A percentile compares a stretch with the other conserved stretches of the same genome.
Evolutionary conservation across 1,284 basidiomycete genomes (phyloP).

Genomic region (Vanrija sp.): DNA sequence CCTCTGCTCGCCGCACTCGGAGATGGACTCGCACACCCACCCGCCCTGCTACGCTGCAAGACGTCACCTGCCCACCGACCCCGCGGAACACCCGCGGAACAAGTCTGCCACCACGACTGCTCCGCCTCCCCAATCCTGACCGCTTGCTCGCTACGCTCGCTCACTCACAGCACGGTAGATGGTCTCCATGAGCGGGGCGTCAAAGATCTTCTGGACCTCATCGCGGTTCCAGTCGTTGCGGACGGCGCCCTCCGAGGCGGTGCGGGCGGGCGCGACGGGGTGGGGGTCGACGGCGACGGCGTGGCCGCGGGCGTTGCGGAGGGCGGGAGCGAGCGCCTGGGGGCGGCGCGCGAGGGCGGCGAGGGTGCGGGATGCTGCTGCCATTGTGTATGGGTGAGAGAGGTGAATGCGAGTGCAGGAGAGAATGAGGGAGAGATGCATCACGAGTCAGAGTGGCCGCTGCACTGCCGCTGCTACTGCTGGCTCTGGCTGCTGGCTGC

Average conservation of each 20-base stretch:
- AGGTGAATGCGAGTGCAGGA: not conserved
- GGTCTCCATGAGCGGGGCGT: slow-evolving; percentile 73
- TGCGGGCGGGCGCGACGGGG: slow-evolving; percentile 6
- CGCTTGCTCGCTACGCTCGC: no score
- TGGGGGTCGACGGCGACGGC: slow-evolving; percentile 36
- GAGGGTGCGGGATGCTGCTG: not conserved
- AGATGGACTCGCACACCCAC: no score
- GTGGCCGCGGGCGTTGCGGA: slow-evolving; percentile 27
- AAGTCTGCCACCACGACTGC: no score
- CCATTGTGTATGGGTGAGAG: not conserved
- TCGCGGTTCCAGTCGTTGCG: slow-evolving; percentile 47
- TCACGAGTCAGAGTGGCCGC: no score
- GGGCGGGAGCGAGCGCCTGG: slow-evolving; percentile 7
- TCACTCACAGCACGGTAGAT: slow-evolving; percentile 72
- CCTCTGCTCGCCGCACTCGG: no score
- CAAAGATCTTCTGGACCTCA: slow-evolving; percentile 52
- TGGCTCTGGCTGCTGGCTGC: not conserved
- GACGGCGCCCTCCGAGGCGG: slow-evolving; percentile 29
- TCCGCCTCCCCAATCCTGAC: no score
- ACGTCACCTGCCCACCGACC: no score
- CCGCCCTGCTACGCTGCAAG: no score
- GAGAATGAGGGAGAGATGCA: not conserved
- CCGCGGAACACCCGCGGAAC: no score
- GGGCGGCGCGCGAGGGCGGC: slow-evolving; percentile 1
- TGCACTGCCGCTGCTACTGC: no score